Conservation (phyloP, 2,329 filamentous ascomycete genomes). For the Diplodia mutila region DNA sequence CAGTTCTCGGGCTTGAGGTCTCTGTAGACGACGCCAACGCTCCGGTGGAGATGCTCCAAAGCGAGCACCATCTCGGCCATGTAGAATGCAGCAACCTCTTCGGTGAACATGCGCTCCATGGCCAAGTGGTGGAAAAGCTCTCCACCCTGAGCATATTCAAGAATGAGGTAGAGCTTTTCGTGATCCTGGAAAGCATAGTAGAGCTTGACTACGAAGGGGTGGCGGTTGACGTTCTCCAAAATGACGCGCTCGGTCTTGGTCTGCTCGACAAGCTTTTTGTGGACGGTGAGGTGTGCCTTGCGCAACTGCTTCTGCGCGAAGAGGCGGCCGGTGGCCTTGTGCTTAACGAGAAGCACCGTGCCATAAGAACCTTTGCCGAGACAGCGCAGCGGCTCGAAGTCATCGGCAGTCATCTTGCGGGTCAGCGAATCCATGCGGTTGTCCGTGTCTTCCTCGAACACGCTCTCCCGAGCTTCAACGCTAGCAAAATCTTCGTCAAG, state of each 20-base stretch:
- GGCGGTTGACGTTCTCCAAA: conserved; percentile 91
- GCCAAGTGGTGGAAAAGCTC: conserved; percentile 96
- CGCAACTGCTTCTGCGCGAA: conserved; percentile 99
- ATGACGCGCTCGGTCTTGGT: conserved; percentile 96
- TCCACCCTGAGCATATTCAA: conserved; percentile 96
- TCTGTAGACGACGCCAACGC: conserved; percentile 91
- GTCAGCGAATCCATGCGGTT: conserved; percentile 57
- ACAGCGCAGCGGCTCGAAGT: conserved; percentile 89
- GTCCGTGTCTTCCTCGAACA: conserved; percentile 46
- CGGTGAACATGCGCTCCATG: conserved; percentile 92
- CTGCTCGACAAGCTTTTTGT: conserved; percentile 95
- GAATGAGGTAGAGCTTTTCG: conserved; percentile 94
- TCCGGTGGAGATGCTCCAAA: conserved; percentile 88
- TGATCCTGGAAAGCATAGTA: conserved; percentile 99
- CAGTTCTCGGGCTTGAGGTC: conserved; percentile 99
- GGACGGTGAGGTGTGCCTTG: conserved; percentile 91
- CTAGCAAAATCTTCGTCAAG: conserved; percentile 86
- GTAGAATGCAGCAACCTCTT: conserved; percentile 90
- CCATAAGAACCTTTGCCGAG: conserved; percentile 96
- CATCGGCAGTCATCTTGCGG: conserved; percentile 87
- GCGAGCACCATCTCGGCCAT: conserved; percentile 98
- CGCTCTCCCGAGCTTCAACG: conserved; percentile 50
- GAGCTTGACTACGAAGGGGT: conserved; percentile 97
- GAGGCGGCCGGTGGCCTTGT: conserved; percentile 81
- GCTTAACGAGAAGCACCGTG: conserved; percentile 91